A percentile compares a stretch with the other conserved stretches of the same genome.
Evolutionary conservation across 2,329 filamentous ascomycete species (phyloP).

Genomic region (Bisporella sp.): DNA sequence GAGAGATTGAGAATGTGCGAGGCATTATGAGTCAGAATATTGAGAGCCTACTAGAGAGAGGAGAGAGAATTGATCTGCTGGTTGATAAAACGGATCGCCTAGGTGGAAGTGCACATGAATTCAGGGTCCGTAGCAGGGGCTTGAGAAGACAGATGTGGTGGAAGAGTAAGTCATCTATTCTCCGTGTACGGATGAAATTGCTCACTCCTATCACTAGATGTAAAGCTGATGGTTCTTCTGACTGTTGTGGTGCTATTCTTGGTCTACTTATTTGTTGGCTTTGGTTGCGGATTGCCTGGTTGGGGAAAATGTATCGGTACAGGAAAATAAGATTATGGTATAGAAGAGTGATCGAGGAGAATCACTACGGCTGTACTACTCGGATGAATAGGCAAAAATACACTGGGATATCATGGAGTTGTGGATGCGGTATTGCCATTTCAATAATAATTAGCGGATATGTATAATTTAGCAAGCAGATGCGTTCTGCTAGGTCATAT

Average conservation of each 20-base stretch:
- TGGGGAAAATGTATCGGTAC: slow-evolving; percentile 27
- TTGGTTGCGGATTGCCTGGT: slow-evolving; percentile 63
- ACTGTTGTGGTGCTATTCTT: slow-evolving; percentile 65
- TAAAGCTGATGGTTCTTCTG: slow-evolving; percentile 83
- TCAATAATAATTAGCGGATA: too few relatives aligned
- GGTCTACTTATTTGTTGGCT: slow-evolving; percentile 64
- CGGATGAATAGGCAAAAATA: too few relatives aligned
- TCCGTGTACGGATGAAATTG: not conserved
- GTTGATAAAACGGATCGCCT: slow-evolving; percentile 95
- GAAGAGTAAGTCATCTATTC: slow-evolving; percentile 58
- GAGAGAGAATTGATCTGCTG: slow-evolving; percentile 86
- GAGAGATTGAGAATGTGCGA: slow-evolving; percentile 86
- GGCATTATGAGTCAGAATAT: slow-evolving; percentile 97
- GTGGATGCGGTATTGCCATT: too few relatives aligned
- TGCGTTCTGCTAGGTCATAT: too few relatives aligned
- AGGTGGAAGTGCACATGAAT: slow-evolving; percentile 83
- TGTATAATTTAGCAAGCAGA: too few relatives aligned
- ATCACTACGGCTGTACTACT: too few relatives aligned
- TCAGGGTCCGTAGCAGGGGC: slow-evolving; percentile 78
- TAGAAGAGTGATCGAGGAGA: too few relatives aligned
- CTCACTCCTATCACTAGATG: slow-evolving; percentile 36
- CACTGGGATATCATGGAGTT: too few relatives aligned
- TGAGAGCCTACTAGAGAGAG: slow-evolving; percentile 78
- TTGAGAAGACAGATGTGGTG: slow-evolving; percentile 97
- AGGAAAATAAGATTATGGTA: not conserved